phyloP scores from a whole-genome alignment of 495 filamentous ascomycete species.

The Pyronema omphalodes region DNA sequence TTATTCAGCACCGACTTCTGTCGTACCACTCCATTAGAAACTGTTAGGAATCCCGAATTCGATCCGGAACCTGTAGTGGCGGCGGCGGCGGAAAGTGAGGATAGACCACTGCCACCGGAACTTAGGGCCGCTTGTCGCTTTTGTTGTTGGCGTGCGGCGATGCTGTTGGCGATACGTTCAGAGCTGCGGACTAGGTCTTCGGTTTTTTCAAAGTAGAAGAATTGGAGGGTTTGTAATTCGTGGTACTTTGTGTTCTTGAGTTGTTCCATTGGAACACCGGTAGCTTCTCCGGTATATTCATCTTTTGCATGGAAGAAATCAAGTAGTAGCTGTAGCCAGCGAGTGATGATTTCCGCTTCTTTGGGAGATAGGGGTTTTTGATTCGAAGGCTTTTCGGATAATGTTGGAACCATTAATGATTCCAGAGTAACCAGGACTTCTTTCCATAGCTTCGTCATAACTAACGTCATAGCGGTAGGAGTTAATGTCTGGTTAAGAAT shows the following conservation, averaged over 20 bases:
- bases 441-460: conserved; percentile 98
- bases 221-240: conserved; percentile 85
- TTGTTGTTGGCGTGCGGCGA: conserved; percentile 50
- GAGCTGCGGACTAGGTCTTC: conserved; percentile 81
- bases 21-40: conserved; percentile 42
- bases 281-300: conserved; percentile 63
- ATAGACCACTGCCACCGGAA: conserved; percentile 27
- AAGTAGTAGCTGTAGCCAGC: conserved; percentile 81
- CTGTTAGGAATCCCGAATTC: conserved; percentile 40
- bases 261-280: conserved; percentile 76
- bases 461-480: conserved; percentile 78
- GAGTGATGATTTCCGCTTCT: conserved; percentile 87
- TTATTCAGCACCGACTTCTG: conserved; percentile 91
- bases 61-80: too few species aligned
- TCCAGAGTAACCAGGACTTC: conserved; percentile 88
- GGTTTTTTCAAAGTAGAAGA: conserved; percentile 93
- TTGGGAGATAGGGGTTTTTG: conserved; percentile 74
- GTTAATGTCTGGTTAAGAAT: conserved; percentile 97
- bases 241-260: conserved; percentile 96
- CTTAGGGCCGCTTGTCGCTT: conserved; percentile 35
- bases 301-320: conserved; percentile 91
- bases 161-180: conserved; percentile 85
- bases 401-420: conserved; percentile 71
- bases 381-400: conserved; percentile 85
- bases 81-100: too few species aligned